phyloP scores from a whole-genome alignment of 495 filamentous ascomycete species.

The Oleoguttula mirabilis region DNA sequence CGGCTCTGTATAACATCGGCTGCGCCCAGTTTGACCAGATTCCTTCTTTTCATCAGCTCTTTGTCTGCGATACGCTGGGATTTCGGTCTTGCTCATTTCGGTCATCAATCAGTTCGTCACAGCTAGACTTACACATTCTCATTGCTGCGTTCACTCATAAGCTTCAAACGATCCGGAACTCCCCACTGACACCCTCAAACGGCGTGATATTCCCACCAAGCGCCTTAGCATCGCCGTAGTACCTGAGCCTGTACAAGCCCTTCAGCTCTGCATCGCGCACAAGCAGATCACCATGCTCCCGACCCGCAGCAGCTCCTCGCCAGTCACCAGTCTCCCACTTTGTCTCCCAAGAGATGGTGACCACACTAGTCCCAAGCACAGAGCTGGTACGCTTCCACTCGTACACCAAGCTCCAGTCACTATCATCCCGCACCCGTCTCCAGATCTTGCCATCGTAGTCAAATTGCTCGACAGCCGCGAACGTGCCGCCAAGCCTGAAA shows the following conservation, averaged over 20 bases:
- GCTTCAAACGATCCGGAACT: constrained; percentile 42
- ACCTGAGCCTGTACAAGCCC: constrained; percentile 69
- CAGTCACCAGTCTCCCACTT: constrained; percentile 18
- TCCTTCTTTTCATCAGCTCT: too few species aligned
- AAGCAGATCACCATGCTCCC: constrained; percentile 21
- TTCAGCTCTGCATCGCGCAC: constrained; percentile 10
- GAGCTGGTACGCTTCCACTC: constrained; percentile 64
- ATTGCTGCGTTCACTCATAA: neutral
- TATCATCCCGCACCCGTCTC: constrained; percentile 56
- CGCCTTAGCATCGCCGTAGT: constrained; percentile 74
- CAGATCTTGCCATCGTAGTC: constrained; percentile 40
- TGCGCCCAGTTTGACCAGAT: too few species aligned
- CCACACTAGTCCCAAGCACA: constrained; percentile 66
- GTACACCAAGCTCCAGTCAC: constrained; percentile 71
- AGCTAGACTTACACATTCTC: too few species aligned
- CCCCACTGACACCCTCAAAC: constrained; percentile 65
- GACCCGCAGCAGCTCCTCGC: constrained; percentile 6
- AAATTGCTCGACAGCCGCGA: constrained; percentile 62
- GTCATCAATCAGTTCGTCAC: too few species aligned
- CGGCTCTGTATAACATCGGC: too few species aligned
- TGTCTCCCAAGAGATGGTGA: constrained; percentile 65
- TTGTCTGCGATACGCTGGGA: too few species aligned
- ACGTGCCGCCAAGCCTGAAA: constrained; percentile 65
- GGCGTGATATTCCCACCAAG: constrained; percentile 50
- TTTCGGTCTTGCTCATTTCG: too few species aligned